A percentile compares a stretch with the other conserved stretches of the same genome.
Conservation (phyloP, 148 eudicot genomes). For the Rhododendron simsii region DNA sequence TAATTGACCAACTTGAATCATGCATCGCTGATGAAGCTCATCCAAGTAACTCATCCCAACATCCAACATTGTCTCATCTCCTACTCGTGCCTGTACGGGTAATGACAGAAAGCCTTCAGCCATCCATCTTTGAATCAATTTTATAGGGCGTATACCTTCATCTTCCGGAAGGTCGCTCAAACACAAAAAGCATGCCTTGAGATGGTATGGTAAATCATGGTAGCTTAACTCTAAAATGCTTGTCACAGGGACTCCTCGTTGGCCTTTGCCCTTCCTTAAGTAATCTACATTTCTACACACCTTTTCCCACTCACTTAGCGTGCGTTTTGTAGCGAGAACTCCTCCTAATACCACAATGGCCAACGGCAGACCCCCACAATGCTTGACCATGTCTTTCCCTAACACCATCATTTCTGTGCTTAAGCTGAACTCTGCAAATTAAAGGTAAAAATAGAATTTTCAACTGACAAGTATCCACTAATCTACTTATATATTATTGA, state of each 20-base stretch:
- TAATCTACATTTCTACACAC: too few species aligned
- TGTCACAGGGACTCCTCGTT: too few species aligned
- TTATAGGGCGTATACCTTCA: slow-evolving; percentile 7
- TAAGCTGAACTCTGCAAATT: neutral
- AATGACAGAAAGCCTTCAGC: neutral
- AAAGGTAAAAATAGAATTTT: neutral
- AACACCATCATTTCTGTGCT: neutral
- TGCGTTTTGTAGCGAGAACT: too few species aligned
- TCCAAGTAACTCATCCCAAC: slow-evolving; percentile 22
- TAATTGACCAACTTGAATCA: neutral
- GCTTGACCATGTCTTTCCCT: slow-evolving; percentile 1
- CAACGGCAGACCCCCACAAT: slow-evolving; percentile 24
- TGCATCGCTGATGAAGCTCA: slow-evolving; percentile 17
- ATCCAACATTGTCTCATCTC: slow-evolving; percentile 14
- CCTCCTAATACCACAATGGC: slow-evolving; percentile 13
- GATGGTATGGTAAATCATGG: too few species aligned
- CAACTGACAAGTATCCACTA: neutral
- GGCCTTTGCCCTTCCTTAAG: too few species aligned
- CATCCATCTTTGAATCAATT: neutral
- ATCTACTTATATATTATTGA: too few species aligned
- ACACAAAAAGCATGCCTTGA: too few species aligned
- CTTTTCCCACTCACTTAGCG: too few species aligned
- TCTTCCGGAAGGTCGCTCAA: neutral
- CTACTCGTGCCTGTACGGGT: neutral
- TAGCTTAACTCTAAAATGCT: too few species aligned